Evolutionary conservation across 805 yeast genomes (phyloP).

Genomic region (Yamadazyma phyllophila): DNA sequence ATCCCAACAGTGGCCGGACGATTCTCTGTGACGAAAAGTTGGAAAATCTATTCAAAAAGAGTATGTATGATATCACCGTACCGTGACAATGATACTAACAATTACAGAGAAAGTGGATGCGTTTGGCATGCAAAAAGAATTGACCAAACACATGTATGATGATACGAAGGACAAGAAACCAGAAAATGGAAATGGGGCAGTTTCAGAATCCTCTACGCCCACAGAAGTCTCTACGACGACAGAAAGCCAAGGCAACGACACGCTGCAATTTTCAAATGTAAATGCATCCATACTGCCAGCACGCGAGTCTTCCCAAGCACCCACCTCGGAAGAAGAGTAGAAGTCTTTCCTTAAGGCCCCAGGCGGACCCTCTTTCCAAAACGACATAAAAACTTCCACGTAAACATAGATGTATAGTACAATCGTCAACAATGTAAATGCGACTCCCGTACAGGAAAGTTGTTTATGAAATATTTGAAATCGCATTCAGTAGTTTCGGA

Average conservation of each 20-base stretch:
- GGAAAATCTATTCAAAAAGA: slow-evolving; percentile 56
- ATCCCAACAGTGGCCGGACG: slow-evolving; percentile 63
- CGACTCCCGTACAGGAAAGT: not conserved
- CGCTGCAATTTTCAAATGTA: too few relatives aligned
- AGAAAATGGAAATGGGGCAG: not conserved
- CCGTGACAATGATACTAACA: slow-evolving; percentile 5
- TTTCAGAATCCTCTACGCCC: not conserved
- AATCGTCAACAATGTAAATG: not conserved
- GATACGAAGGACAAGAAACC: not conserved
- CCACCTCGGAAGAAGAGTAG: too few relatives aligned
- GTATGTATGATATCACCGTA: slow-evolving; percentile 23
- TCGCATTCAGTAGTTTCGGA: not conserved
- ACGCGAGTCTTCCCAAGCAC: too few relatives aligned
- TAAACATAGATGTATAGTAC: too few relatives aligned
- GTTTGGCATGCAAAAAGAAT: slow-evolving; percentile 57
- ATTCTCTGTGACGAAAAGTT: slow-evolving; percentile 62
- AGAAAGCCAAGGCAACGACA: too few relatives aligned
- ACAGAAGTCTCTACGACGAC: too few relatives aligned
- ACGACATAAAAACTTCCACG: too few relatives aligned
- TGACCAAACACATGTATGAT: slow-evolving; percentile 49
- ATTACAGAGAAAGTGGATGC: slow-evolving; percentile 42
- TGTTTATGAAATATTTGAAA: slow-evolving; percentile 5
- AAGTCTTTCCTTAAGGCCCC: too few relatives aligned
- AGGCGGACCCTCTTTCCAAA: too few relatives aligned
- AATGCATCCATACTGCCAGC: too few relatives aligned